A percentile compares a stretch with the other conserved stretches of the same genome.
phyloP scores from a whole-genome alignment of 495 filamentous ascomycete species.

The Hamigera avellanea region DNA sequence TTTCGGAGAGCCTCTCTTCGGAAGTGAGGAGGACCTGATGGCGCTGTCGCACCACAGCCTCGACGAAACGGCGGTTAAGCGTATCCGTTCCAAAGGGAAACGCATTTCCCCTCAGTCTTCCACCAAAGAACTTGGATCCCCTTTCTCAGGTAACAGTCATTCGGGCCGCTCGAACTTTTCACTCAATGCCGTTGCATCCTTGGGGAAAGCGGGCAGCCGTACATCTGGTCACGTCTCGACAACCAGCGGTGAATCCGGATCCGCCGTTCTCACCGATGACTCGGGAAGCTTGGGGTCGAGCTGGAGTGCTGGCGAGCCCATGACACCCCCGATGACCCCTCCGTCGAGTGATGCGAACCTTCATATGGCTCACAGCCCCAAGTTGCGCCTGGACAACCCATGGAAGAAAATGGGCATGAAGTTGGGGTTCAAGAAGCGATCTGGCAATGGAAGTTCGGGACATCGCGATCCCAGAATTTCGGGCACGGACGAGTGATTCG shows the following conservation, averaged over 20 bases:
- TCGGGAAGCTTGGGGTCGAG: conserved; percentile 34
- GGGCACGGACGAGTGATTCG: too few species aligned
- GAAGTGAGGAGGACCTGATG: conserved; percentile 22
- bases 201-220: conserved; percentile 23
- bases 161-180: conserved; percentile 22
- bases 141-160: conserved; percentile 11
- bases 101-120: conserved; percentile 36
- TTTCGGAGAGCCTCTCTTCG: conserved; percentile 16
- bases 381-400: conserved; percentile 42
- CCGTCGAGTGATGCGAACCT: conserved; percentile 50
- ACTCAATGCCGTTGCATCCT: conserved; percentile 18
- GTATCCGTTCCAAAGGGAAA: conserved; percentile 21
- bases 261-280: conserved; percentile 33
- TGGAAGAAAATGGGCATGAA: conserved; percentile 85
- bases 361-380: conserved; percentile 38
- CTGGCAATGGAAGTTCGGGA: conserved; percentile 16
- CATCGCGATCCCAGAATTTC: too few species aligned
- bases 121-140: conserved; percentile 22
- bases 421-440: conserved; percentile 57
- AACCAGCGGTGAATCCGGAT: conserved; percentile 27
- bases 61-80: conserved; percentile 22
- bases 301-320: conserved; percentile 46
- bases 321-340: conserved; percentile 85
- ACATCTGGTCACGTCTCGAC: conserved; percentile 23
- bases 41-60: conserved; percentile 14